Evolutionary conservation across 371 early-diverging fungal species (phyloP), one percentile per base, ranked within the genome.

Genomic region (Haplosporangium sp.): DNA sequence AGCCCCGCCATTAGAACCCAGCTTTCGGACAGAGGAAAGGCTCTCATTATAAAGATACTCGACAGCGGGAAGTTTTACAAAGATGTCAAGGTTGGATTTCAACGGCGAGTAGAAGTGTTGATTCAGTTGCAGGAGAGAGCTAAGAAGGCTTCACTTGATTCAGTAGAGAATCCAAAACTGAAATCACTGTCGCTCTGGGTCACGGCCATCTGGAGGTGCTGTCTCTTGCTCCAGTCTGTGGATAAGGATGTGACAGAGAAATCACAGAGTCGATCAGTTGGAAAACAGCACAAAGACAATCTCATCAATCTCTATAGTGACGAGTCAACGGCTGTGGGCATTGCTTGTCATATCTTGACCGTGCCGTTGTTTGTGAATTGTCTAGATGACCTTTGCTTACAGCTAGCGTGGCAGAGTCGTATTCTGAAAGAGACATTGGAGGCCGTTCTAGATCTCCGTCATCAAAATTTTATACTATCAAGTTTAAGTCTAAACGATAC

Each of bases 101-200:
- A 75, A 2, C 48, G 62, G 4, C 84, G 86, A 34, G 70, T 84
- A 3, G 77, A 86, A 15, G 77, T 78, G 7, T 64, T 86, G 1
- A 62, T 85, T 20, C 85, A 85, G 53, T 53, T 88, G 0, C 86
- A 88, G 61, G 81, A 86, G 11, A 66, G 76, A 40, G 52, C 66
- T 38, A 68, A 58, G 34, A 85, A 72, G 62, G 74, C 71, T 27
- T 53, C 71, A 9, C 52, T 63, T 34, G 58, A 61, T 1, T 62
- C 84, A 3, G 35, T 67, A 8, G 77, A 85, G n/a, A 83, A 81
- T 7, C 65, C 76, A 13, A 85, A 81, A 38, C 68, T 85, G 4
- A 84, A 86, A 44, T 72, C 84, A 2, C 67, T 84, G n/a, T 77
- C 74, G 38, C 79, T 89, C 19, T 90, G 90, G 90, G 65, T 88